Percentiles rank a stretch among this genome's conserved stretches.
phyloP scores from a whole-genome alignment of 495 filamentous ascomycete species.

The Penicillium macrosclerotiorum region DNA sequence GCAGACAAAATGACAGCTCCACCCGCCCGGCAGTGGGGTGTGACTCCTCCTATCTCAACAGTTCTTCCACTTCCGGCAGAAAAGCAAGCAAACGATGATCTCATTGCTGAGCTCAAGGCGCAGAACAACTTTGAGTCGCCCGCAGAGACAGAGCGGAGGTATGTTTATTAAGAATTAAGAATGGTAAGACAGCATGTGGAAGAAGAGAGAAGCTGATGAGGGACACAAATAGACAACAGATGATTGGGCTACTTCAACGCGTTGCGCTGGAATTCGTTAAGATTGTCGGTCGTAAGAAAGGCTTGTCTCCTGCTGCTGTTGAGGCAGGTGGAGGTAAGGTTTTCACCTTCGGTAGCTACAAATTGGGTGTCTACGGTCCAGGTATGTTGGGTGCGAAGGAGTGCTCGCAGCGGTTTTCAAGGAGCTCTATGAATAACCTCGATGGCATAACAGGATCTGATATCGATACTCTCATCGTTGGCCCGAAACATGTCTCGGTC shows the following conservation, averaged over 20 bases:
- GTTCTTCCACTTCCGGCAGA: constrained; percentile 72
- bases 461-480: constrained; percentile 93
- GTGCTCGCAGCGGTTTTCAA: no score
- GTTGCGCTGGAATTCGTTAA: constrained; percentile 83
- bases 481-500: constrained; percentile 78
- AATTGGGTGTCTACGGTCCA: constrained; percentile 89
- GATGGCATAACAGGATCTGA: constrained; percentile 67
- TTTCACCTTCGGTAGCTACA: constrained; percentile 92
- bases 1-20: constrained; percentile 52
- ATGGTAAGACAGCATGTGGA: background rate
- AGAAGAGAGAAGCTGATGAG: background rate
- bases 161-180: constrained; percentile 10
- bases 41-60: constrained; percentile 80
- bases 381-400: constrained; percentile 38
- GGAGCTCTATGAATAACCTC: constrained; percentile 4
- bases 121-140: constrained; percentile 89
- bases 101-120: constrained; percentile 73
- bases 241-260: constrained; percentile 56
- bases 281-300: constrained; percentile 70
- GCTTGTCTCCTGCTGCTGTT: constrained; percentile 70
- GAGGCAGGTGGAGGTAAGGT: constrained; percentile 84
- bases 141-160: constrained; percentile 79
- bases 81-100: constrained; percentile 67
- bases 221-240: constrained; percentile 20
- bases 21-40: constrained; percentile 63